Evolutionary conservation across 2,329 filamentous ascomycete species (phyloP), one percentile per base, ranked within the genome.

Genomic region (Hypoxylon rubiginosum): DNA sequence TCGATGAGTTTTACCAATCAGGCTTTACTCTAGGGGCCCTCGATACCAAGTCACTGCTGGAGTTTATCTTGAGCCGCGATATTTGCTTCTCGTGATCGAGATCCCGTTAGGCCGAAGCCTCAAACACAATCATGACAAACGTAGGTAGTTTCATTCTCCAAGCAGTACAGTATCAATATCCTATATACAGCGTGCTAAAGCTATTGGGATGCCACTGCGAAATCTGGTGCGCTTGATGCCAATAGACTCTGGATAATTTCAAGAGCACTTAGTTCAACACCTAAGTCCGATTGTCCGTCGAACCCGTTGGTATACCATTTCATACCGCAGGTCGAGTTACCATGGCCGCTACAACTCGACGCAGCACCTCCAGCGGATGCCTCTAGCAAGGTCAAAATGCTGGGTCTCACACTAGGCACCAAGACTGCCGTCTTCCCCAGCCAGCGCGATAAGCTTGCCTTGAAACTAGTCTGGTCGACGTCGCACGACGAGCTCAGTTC

Each of bases 401-500:
- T 70, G 2, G 68, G 54, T 17, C 60, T 67, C 49, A 76, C 74
- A 55, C 75, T 77, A 6, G 78, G 78, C 10, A 77, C 77, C 58
- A 79, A 66, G 26, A 79, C 73, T 24, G 77, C 76, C 13, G 78
- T 72, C 63, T 72, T 74, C 6, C 67, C 73, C 69, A 72, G 76
- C 78, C 73, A 75, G 19, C 74, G 73, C 13, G 67, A 62, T 34
- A 73, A 52, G 52, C 73, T 75, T 19, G 74, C 72, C 66, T 78
- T 71, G 74, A 73, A 64, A 70, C 75, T 70, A 68, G 71, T 78
- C 62, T 80, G 77, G 62, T 81, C 80, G 24, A 72, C 68, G 65
- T 77, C 76, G 71, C 82, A 83, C 30, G 74, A 80, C 26, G 77
- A 75, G 7, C 64, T 64, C 0, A 80, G 66, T 54, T 83, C 81